A percentile compares a stretch with the other conserved stretches of the same genome.
Conservation (phyloP, 805 yeast species). For the Ogataea angusta region DNA sequence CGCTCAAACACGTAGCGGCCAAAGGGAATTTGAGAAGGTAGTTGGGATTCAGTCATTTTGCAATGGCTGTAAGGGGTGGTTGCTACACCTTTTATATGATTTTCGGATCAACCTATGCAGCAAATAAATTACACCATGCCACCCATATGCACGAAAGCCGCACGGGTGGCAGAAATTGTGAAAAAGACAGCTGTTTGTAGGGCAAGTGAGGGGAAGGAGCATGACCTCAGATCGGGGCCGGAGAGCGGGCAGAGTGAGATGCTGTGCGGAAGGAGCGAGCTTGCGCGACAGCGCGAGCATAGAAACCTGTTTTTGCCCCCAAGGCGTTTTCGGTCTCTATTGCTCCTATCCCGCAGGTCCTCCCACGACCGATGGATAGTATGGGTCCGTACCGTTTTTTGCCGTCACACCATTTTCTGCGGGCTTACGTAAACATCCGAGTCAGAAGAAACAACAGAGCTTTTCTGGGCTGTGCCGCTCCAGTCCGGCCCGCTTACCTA, state of each 20-base stretch:
- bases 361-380: constrained; percentile 4
- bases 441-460: not conserved
- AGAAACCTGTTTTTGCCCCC: not conserved
- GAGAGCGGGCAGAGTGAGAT: too few species aligned
- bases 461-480: not conserved
- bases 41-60: constrained; percentile 9
- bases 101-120: constrained; percentile 3
- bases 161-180: constrained; percentile 3
- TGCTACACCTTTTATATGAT: constrained; percentile 1
- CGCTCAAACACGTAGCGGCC: constrained; percentile 80
- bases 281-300: too few species aligned
- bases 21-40: constrained; percentile 45
- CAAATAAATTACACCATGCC: constrained; percentile 6
- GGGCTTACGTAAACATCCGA: not conserved
- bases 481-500: not conserved
- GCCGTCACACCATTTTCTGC: constrained; percentile 6
- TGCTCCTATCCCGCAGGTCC: not conserved
- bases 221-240: not conserved
- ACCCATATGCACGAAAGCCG: constrained; percentile 7
- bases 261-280: too few species aligned
- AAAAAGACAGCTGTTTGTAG: not conserved
- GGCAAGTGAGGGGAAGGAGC: constrained; percentile 1
- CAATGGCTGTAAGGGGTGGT: not conserved
- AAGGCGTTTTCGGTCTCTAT: not conserved
- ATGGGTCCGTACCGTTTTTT: constrained; percentile 6